A percentile compares a stretch with the other conserved stretches of the same genome.
These are phyloP conservation scores for Pseudozyma sp. DNA, from an alignment of 1,284 basidiomycete species.

Conservation along the genomic window DNA sequence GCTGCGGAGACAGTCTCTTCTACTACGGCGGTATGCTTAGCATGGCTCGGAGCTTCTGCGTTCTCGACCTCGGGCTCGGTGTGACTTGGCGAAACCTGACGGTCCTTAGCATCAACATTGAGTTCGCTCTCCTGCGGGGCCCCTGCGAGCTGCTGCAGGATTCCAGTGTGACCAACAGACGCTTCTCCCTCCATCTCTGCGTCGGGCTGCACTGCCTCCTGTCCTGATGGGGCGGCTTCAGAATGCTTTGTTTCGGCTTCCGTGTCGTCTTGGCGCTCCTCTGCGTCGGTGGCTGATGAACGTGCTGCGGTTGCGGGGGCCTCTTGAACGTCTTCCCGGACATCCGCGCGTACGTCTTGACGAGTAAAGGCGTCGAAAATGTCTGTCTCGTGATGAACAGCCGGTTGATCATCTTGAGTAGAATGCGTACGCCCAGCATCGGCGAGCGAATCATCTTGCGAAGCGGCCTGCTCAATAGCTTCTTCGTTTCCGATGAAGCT, in stretches of 20 bases:
- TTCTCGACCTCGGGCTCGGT: not conserved
- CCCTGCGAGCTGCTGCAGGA: not conserved
- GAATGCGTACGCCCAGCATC: not conserved
- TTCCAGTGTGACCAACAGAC: not conserved
- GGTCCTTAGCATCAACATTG: not conserved
- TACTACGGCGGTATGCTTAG: not conserved
- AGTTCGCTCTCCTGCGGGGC: not conserved
- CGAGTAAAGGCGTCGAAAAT: slow-evolving; percentile 38
- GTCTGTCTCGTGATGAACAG: slow-evolving; percentile 16
- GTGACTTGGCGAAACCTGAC: not conserved
- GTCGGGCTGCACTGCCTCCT: not conserved
- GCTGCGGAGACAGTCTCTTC: not conserved
- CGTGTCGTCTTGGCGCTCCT: not conserved
- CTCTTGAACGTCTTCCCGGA: slow-evolving; percentile 8
- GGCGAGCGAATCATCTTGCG: not conserved
- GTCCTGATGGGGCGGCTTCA: not conserved
- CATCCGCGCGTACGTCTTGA: slow-evolving; percentile 12
- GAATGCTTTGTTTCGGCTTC: not conserved
- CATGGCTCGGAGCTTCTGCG: not conserved
- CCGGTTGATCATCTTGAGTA: not conserved
- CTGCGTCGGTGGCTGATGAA: not conserved
- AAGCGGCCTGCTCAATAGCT: not conserved
- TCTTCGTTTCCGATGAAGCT: not conserved
- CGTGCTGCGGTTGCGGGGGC: not conserved
- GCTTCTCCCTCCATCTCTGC: not conserved